phyloP scores from a whole-genome alignment of 345 rosid species.

The Nephelium lappaceum region DNA sequence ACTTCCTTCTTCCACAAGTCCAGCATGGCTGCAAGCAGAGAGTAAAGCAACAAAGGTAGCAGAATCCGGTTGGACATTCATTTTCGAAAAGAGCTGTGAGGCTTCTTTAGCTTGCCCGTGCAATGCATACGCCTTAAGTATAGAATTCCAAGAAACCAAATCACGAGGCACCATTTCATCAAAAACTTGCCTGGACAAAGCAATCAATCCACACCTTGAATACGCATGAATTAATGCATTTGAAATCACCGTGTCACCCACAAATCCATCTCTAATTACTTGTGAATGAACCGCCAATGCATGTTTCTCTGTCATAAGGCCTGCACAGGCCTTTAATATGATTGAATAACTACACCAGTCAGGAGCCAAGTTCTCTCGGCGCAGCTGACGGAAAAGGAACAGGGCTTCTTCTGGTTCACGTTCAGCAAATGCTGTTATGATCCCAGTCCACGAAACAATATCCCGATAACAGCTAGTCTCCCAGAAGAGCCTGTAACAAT shows the following conservation, averaged over 20 bases:
- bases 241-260: constrained; percentile 56
- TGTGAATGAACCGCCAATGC: constrained; percentile 62
- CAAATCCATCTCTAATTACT: constrained; percentile 65
- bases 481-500: constrained; percentile 63
- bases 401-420: too few relatives aligned
- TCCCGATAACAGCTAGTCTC: constrained; percentile 50
- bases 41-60: constrained; percentile 80
- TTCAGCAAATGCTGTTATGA: constrained; percentile 76
- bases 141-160: constrained; percentile 82
- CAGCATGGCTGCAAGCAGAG: constrained; percentile 88
- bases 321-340: constrained; percentile 86
- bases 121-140: constrained; percentile 82
- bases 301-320: constrained; percentile 64
- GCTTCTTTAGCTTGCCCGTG: constrained; percentile 79
- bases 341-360: too few relatives aligned
- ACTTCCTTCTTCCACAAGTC: constrained; percentile 74
- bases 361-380: too few relatives aligned
- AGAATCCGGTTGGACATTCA: constrained; percentile 71
- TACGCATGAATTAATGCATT: constrained; percentile 85
- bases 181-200: constrained; percentile 65
- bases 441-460: constrained; percentile 76
- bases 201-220: constrained; percentile 75
- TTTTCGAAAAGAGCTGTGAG: constrained; percentile 52
- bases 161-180: constrained; percentile 55
- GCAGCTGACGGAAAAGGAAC: too few relatives aligned